A percentile compares a stretch with the other conserved stretches of the same genome.
phyloP scores from a whole-genome alignment of 345 rosid genomes.

The Litchi chinensis region DNA sequence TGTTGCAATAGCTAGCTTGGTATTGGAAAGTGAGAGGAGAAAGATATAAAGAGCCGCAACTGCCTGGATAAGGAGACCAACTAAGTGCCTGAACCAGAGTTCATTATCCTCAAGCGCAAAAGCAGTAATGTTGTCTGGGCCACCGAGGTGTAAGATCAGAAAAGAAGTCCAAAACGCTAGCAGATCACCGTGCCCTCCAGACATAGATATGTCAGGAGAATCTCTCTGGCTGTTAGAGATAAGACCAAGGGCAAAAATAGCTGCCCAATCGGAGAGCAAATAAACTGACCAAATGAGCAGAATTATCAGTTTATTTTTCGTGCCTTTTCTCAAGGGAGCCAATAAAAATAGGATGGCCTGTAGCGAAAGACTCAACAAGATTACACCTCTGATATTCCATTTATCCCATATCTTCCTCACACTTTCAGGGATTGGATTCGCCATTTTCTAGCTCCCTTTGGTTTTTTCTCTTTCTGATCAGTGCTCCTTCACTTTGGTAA shows the following conservation, averaged over 20 bases:
- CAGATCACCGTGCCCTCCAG: slow-evolving; percentile 21
- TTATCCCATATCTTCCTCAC: slow-evolving; percentile 42
- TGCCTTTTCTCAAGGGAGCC: slow-evolving; percentile 55
- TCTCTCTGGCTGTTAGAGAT: slow-evolving; percentile 43
- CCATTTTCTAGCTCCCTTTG: slow-evolving; percentile 21
- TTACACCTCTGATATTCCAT: slow-evolving; percentile 61
- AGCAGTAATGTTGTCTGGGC: slow-evolving; percentile 23
- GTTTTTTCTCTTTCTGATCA: too few species aligned
- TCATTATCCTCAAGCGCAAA: slow-evolving; percentile 18
- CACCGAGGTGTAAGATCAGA: slow-evolving; percentile 9
- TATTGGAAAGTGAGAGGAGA: background rate
- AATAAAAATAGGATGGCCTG: slow-evolving; percentile 51
- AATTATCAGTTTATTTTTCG: slow-evolving; percentile 33
- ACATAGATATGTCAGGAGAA: background rate
- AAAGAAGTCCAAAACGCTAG: slow-evolving; percentile 36
- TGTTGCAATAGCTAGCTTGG: slow-evolving; percentile 9
- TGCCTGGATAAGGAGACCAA: background rate
- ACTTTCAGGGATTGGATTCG: slow-evolving; percentile 33
- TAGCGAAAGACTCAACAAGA: slow-evolving; percentile 55
- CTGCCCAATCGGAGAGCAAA: slow-evolving; percentile 61
- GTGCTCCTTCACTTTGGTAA: too few species aligned
- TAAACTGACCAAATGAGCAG: slow-evolving; percentile 57
- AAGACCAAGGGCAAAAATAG: slow-evolving; percentile 55
- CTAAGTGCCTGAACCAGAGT: slow-evolving; percentile 5
- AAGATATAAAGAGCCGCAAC: background rate